Conservation (phyloP, 768 basidiomycete genomes). For the Termitomyces sp. region DNA sequence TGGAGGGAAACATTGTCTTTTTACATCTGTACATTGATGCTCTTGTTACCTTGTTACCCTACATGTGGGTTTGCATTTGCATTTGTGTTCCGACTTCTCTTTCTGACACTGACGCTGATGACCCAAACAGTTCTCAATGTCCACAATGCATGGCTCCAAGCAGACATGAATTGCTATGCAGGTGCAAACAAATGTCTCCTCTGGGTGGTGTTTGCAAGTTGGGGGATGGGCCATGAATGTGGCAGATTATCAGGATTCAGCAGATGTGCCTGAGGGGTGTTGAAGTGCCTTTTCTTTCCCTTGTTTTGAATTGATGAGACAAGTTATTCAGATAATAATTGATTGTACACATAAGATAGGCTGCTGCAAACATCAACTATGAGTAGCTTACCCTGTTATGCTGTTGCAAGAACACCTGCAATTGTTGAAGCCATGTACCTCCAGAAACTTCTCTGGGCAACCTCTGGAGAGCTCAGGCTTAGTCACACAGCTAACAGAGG, state of each 20-base stretch:
- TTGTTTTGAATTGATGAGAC: too few species aligned
- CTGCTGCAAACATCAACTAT: too few species aligned
- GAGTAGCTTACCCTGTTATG: too few species aligned
- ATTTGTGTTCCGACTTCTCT: too few species aligned
- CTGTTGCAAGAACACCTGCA: too few species aligned
- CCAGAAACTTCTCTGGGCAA: too few species aligned
- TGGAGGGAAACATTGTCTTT: slow-evolving; percentile 40
- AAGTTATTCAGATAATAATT: too few species aligned
- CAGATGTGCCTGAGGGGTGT: slow-evolving; percentile 23
- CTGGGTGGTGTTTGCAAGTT: slow-evolving; percentile 42
- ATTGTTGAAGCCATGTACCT: too few species aligned
- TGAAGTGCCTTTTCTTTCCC: slow-evolving; percentile 3
- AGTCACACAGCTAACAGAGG: too few species aligned
- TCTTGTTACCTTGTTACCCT: slow-evolving; percentile 42
- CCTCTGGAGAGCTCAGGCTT: too few species aligned
- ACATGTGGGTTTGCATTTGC: slow-evolving; percentile 25
- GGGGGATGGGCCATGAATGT: slow-evolving; percentile 38
- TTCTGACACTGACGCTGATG: not conserved
- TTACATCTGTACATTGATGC: slow-evolving; percentile 43
- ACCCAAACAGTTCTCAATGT: slow-evolving; percentile 28
- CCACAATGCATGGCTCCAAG: slow-evolving; percentile 46
- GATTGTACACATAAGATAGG: too few species aligned
- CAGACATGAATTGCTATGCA: slow-evolving; percentile 40
- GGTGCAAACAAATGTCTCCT: slow-evolving; percentile 42
- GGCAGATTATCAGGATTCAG: slow-evolving; percentile 19